Conservation (phyloP, 2,329 filamentous ascomycete genomes). For the Alternaria atra region DNA sequence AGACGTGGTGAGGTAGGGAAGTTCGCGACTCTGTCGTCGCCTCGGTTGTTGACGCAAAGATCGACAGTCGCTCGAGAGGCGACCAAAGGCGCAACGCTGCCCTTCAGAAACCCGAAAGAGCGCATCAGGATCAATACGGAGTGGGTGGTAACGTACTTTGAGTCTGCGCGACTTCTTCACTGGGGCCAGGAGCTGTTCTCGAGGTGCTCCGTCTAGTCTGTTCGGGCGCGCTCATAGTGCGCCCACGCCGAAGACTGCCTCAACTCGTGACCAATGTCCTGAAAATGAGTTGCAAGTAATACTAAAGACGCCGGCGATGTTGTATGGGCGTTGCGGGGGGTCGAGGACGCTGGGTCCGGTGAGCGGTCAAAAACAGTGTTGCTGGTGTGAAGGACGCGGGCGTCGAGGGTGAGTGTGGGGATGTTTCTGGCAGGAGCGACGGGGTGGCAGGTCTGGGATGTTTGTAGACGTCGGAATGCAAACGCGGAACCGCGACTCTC, state of each 20-base stretch:
- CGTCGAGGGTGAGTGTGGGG: conserved; percentile 29
- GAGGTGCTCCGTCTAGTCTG: conserved; percentile 50
- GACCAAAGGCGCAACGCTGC: background rate
- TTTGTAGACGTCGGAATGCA: conserved; percentile 13
- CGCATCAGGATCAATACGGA: background rate
- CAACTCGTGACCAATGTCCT: conserved; percentile 38
- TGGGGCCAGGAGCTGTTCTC: conserved; percentile 41
- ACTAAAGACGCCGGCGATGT: conserved; percentile 26
- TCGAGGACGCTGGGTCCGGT: conserved; percentile 30
- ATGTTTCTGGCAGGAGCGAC: conserved; percentile 22
- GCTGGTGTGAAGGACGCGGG: conserved; percentile 30
- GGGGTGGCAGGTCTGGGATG: conserved; percentile 10
- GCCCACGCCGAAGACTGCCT: conserved; percentile 42
- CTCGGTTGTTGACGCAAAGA: conserved; percentile 34
- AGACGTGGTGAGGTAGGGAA: conserved; percentile 10
- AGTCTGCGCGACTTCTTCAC: conserved; percentile 25
- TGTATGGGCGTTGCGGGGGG: conserved; percentile 21
- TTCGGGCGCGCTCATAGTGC: conserved; percentile 53
- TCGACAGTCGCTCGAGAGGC: conserved; percentile 12
- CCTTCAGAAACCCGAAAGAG: background rate
- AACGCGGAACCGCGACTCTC: conserved; percentile 25
- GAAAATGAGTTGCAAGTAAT: conserved; percentile 7
- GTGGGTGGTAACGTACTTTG: conserved; percentile 31
- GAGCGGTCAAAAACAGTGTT: conserved; percentile 41
- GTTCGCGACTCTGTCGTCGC: conserved; percentile 23